Evolutionary conservation across 768 basidiomycete species (phyloP), one percentile per base, ranked within the genome.

Genomic region (Termitomyces sp.): DNA sequence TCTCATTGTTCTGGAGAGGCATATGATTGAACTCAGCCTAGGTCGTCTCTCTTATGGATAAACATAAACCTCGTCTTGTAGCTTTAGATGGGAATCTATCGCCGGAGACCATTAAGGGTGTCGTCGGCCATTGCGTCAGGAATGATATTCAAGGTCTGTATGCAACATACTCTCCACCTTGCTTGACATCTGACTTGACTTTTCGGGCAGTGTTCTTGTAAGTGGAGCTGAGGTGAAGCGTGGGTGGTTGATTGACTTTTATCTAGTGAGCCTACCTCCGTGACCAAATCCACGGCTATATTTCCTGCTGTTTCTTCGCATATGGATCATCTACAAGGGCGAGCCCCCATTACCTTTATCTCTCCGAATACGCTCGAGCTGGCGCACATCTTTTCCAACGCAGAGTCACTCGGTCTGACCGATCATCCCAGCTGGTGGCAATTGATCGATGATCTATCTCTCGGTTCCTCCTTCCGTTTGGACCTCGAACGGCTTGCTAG

Each of bases 291-390:
- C 0, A 73, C 76, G 1, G 73, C 77, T 2, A 84, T 98, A 57
- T 66, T 97, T 5, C 79, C 84, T 0, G 84, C 90, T 0, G 69
- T 89, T 49, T 66, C 72, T 4, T 69, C 76, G 14, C 73, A 72
- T 7, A 59, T 75, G 45, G 66, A 66, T 43, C 57, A 57, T 17
- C 54, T 55, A 21, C 46, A 57, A 16, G 55, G 61, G 7, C 63
- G 61, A 44, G 66, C 84, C 4, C 81, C 85, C 2, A 73, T 97
- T 45, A 73, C 85, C 2, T 91, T 85, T 62, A 79, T 85, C 45
- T 89, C 95, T 0, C 97, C 97, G 0, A 99, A 99, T 70, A 67
- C 86, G 27, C 70, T 89, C 23, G 97, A 99, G 69, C 79, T 98
- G 10, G 61, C 71, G 35, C 74, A 82, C 28, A 68, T 91, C 56